Evolutionary conservation across 2,329 filamentous ascomycete species (phyloP).

Genomic region (Beauveria caledonica): DNA sequence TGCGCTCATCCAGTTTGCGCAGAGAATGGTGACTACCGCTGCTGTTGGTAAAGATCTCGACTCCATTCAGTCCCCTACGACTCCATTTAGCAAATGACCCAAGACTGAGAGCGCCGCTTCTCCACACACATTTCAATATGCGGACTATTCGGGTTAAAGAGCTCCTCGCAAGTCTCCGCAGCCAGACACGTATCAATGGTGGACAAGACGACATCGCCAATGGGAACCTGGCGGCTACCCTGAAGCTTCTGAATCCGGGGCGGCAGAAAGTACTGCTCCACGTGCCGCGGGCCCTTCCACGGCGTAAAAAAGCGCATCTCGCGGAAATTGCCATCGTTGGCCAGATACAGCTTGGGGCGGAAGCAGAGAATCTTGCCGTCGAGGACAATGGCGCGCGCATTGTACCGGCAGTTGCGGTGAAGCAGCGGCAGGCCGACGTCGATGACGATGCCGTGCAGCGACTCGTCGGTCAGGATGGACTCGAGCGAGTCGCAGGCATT

Average conservation of each 20-base stretch:
- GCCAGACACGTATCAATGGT: slow-evolving; percentile 31
- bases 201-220: slow-evolving; percentile 32
- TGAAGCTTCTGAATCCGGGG: slow-evolving; percentile 22
- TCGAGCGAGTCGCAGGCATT: slow-evolving; percentile 25
- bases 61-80: slow-evolving; percentile 50
- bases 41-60: slow-evolving; percentile 65
- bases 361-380: slow-evolving; percentile 20
- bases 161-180: slow-evolving; percentile 34
- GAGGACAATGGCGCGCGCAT: slow-evolving; percentile 28
- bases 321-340: slow-evolving; percentile 30
- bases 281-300: slow-evolving; percentile 27
- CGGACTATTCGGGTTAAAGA: slow-evolving; percentile 26
- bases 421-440: slow-evolving; percentile 21
- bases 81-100: slow-evolving; percentile 8
- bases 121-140: slow-evolving; percentile 41
- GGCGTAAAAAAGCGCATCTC: slow-evolving; percentile 34
- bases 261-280: slow-evolving; percentile 31
- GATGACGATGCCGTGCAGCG: slow-evolving; percentile 23
- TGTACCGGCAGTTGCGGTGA: slow-evolving; percentile 30
- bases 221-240: slow-evolving; percentile 27
- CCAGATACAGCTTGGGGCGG: slow-evolving; percentile 20
- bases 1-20: slow-evolving; percentile 54
- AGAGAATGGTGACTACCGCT: slow-evolving; percentile 54
- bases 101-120: slow-evolving; percentile 1
- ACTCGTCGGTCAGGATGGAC: slow-evolving; percentile 24